These are phyloP conservation scores for Neofusicoccum umdonicola DNA, from an alignment of 2,329 filamentous ascomycete species.

Conservation along the genomic window DNA sequence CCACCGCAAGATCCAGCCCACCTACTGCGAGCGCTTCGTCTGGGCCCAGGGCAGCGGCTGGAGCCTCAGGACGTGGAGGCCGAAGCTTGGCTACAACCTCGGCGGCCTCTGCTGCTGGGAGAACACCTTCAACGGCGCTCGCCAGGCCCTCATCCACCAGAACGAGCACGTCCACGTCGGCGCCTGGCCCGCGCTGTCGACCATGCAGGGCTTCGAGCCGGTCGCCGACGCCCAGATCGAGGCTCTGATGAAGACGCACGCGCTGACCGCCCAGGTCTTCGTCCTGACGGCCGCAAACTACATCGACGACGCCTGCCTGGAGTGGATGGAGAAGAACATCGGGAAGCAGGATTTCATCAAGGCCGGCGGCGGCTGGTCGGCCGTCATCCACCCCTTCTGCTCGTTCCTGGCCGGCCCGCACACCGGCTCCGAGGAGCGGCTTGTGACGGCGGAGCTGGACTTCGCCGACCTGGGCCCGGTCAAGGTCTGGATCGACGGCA, in stretches of 20 bases:
- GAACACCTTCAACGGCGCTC: slow-evolving; percentile 38
- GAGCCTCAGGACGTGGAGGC: slow-evolving; percentile 27
- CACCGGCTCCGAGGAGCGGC: slow-evolving; percentile 32
- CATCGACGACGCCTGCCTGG: slow-evolving; percentile 42
- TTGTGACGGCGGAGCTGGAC: slow-evolving; percentile 36
- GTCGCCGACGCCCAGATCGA: slow-evolving; percentile 47
- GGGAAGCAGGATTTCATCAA: slow-evolving; percentile 35
- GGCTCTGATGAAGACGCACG: slow-evolving; percentile 47
- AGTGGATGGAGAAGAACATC: slow-evolving; percentile 40
- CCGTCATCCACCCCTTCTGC: slow-evolving; percentile 37
- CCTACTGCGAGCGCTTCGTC: slow-evolving; percentile 33
- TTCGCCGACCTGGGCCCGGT: slow-evolving; percentile 31
- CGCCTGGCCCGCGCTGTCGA: slow-evolving; percentile 39
- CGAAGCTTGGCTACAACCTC: slow-evolving; percentile 29
- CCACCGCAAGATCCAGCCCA: slow-evolving; percentile 40
- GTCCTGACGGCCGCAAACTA: slow-evolving; percentile 44
- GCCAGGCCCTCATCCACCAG: slow-evolving; percentile 35
- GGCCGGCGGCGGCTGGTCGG: slow-evolving; percentile 35
- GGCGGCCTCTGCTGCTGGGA: slow-evolving; percentile 39
- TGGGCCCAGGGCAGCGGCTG: slow-evolving; percentile 37
- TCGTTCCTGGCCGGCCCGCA: slow-evolving; percentile 35
- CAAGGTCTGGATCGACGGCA: slow-evolving; percentile 39
- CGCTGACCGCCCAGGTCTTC: slow-evolving; percentile 46
- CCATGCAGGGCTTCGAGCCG: slow-evolving; percentile 40
- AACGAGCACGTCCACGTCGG: slow-evolving; percentile 38